These are phyloP conservation scores for Leersia perrieri DNA, from an alignment of 176 grass and related monocot species.

Conservation along the genomic window DNA sequence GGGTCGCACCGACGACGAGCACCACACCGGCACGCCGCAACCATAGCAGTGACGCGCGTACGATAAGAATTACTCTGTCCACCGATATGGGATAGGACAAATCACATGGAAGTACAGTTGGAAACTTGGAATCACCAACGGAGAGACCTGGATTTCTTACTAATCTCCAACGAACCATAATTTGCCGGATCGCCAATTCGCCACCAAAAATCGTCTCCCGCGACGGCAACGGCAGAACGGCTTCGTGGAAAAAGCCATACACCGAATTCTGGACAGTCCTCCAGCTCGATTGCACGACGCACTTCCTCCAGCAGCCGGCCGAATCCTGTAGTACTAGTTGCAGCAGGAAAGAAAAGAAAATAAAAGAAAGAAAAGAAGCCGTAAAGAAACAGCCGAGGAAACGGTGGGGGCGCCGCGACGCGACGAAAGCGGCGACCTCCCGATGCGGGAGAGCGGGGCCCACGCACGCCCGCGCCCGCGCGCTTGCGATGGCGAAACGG, in stretches of 20 bases:
- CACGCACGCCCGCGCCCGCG: neutral
- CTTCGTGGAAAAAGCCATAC: neutral
- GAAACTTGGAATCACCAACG: neutral
- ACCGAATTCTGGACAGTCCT: neutral
- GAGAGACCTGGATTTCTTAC: neutral
- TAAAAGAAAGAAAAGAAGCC: neutral
- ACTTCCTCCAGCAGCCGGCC: neutral
- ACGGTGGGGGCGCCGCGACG: constrained; percentile 18
- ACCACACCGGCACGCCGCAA: neutral
- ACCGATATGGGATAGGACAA: neutral
- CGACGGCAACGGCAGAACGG: neutral
- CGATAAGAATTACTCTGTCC: neutral
- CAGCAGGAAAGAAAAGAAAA: neutral
- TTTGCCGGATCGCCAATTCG: neutral
- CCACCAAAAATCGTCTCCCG: neutral
- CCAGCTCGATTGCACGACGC: neutral
- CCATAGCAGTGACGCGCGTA: neutral
- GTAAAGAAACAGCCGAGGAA: neutral
- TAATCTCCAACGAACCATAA: neutral
- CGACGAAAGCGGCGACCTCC: constrained; percentile 38
- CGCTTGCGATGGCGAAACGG: constrained; percentile 37
- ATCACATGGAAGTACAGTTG: neutral
- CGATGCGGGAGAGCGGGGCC: constrained; percentile 7
- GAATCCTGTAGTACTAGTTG: too few species aligned
- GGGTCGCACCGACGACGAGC: neutral